Percentiles rank a stretch among this genome's conserved stretches.
Evolutionary conservation across 352 stramenopile genomes (phyloP).

Genomic region (Globisporangium apiculatum): DNA sequence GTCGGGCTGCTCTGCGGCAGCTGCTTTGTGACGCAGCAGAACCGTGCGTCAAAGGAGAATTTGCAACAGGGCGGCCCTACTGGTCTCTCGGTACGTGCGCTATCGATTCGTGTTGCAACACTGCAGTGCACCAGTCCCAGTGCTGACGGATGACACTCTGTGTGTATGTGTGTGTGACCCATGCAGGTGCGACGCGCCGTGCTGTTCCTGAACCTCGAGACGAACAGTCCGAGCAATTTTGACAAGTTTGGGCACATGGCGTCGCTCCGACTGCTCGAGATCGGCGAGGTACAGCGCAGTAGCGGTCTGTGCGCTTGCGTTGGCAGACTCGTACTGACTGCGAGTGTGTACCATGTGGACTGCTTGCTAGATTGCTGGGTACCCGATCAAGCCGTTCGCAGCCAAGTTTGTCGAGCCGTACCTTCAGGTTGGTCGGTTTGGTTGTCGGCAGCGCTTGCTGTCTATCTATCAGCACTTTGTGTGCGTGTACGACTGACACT

Average conservation of each 20-base stretch:
- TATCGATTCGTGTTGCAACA: not conserved
- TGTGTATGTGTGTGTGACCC: not conserved
- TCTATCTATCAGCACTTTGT: not conserved
- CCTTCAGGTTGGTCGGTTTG: constrained; percentile 10
- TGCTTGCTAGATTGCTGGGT: constrained; percentile 46
- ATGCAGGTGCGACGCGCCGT: constrained; percentile 61
- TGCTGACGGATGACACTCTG: not conserved
- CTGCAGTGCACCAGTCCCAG: no score
- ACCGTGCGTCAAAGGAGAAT: constrained; percentile 61
- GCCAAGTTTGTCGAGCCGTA: constrained; percentile 68
- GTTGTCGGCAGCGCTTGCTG: not conserved
- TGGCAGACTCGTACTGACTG: no score
- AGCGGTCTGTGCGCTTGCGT: no score
- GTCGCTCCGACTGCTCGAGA: constrained; percentile 60
- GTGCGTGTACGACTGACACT: not conserved
- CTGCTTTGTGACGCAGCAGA: constrained; percentile 66
- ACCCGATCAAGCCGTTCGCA: constrained; percentile 78
- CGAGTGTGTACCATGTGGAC: no score
- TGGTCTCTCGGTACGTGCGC: constrained; percentile 38
- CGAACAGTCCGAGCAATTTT: constrained; percentile 52
- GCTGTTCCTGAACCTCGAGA: constrained; percentile 66
- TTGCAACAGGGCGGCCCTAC: constrained; percentile 49
- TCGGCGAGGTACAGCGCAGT: constrained; percentile 32
- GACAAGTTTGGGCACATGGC: constrained; percentile 76
- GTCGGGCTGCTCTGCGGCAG: constrained; percentile 60